Percentiles rank a stretch among this genome's conserved stretches.
These are phyloP conservation scores for Periconia sp. DNA, from an alignment of 2,329 filamentous ascomycete genomes.

Conservation along the genomic window DNA sequence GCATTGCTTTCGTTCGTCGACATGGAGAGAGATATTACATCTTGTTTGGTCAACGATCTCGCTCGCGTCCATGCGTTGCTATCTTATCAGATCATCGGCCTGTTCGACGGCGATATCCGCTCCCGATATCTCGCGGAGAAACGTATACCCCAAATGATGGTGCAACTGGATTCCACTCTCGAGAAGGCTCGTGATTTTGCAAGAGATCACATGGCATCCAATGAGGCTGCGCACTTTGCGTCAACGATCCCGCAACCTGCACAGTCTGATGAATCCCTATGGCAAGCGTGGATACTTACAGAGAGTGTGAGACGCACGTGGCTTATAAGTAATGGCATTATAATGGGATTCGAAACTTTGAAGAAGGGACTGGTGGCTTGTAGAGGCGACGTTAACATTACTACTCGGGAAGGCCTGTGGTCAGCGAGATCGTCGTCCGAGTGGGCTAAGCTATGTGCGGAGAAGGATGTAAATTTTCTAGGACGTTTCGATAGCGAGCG, in stretches of 20 bases:
- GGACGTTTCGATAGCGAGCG: constrained; percentile 3
- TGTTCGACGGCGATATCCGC: constrained; percentile 56
- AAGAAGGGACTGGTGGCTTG: constrained; percentile 11
- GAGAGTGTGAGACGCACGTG: constrained; percentile 15
- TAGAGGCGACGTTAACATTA: constrained; percentile 11
- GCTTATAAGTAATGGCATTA: constrained; percentile 7
- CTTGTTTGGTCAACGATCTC: constrained; percentile 7
- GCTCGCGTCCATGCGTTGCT: constrained; percentile 46
- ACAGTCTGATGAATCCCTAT: constrained; percentile 2
- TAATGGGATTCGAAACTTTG: constrained; percentile 2
- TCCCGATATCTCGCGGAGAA: constrained; percentile 45
- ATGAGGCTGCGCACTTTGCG: neutral
- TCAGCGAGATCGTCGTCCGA: neutral
- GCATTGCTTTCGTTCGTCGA: neutral
- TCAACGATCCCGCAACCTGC: neutral
- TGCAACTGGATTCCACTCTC: neutral
- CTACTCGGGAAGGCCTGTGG: constrained; percentile 12
- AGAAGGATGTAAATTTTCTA: constrained; percentile 7
- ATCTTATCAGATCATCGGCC: constrained; percentile 53
- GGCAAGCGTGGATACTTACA: constrained; percentile 13
- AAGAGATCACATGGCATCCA: neutral
- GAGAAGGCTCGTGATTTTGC: neutral
- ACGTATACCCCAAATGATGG: constrained; percentile 8
- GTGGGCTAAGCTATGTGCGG: constrained; percentile 8
- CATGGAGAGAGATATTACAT: neutral